phyloP scores from a whole-genome alignment of 1,284 basidiomycete species.

The Polyporus tsugae region DNA sequence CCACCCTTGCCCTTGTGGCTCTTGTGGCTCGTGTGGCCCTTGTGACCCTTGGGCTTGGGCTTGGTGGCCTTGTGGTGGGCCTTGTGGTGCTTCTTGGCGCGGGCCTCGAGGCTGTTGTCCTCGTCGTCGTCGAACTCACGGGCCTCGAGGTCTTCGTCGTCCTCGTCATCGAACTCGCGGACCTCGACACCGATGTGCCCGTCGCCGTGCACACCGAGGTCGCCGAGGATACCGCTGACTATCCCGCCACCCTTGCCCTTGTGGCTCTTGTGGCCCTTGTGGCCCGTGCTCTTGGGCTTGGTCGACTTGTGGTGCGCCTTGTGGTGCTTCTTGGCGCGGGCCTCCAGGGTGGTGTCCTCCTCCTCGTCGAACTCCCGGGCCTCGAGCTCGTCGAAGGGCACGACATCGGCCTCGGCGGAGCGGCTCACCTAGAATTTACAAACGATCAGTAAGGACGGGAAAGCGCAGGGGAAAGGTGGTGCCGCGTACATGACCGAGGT shows the following conservation, averaged over 20 bases:
- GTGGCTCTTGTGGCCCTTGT: too few relatives aligned
- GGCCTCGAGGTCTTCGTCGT: background rate
- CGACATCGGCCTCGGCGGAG: background rate
- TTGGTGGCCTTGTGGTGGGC: too few relatives aligned
- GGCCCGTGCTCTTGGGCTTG: too few relatives aligned
- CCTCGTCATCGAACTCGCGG: background rate
- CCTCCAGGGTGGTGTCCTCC: background rate
- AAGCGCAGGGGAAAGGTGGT: background rate
- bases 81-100: too few relatives aligned
- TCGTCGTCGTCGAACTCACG: background rate
- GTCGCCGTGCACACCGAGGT: too few relatives aligned
- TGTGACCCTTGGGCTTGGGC: too few relatives aligned
- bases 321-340: too few relatives aligned
- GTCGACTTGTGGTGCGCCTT: too few relatives aligned
- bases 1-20: background rate
- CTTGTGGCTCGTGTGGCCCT: too few relatives aligned
- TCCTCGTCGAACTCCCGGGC: background rate
- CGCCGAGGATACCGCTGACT: too few relatives aligned
- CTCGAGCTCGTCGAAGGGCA: background rate
- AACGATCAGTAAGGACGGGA: background rate
- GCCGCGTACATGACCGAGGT: background rate
- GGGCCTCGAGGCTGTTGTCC: background rate
- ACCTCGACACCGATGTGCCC: background rate
- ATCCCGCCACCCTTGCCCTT: too few relatives aligned
- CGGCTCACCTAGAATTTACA: background rate